phyloP scores from a whole-genome alignment of 805 yeast species.

The Starmerella scarabaei region DNA sequence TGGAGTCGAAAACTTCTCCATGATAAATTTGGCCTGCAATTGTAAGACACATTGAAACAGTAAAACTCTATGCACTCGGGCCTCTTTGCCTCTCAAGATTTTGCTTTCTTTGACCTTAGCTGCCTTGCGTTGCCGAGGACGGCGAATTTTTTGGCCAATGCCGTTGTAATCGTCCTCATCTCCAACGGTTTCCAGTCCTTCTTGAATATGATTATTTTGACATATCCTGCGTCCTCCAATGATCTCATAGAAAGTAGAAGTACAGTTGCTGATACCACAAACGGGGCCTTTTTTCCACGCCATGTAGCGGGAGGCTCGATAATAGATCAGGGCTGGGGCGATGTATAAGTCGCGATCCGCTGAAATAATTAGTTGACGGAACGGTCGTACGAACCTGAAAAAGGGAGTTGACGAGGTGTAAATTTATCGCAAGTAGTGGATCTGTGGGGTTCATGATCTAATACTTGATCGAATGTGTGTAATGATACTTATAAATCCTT shows the following conservation, averaged over 20 bases:
- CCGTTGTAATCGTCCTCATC: conserved; percentile 29
- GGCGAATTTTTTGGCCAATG: conserved; percentile 22
- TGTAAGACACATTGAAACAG: conserved; percentile 11
- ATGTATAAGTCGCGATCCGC: no score
- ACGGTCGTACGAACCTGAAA: no score
- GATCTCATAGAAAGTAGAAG: conserved; percentile 57
- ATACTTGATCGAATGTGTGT: no score
- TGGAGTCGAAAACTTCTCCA: conserved; percentile 1
- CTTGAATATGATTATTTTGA: conserved; percentile 81
- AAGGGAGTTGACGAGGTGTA: no score
- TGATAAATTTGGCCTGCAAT: conserved; percentile 9
- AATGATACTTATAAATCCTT: no score
- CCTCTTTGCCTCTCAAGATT: conserved; percentile 9
- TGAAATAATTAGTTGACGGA: no score
- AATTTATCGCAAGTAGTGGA: no score
- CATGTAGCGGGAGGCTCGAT: no score
- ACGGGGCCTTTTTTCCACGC: conserved; percentile 57
- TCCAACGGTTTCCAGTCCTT: conserved; percentile 51
- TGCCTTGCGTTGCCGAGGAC: conserved; percentile 8
- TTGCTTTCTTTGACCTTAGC: conserved; percentile 1
- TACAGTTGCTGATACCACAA: conserved; percentile 86
- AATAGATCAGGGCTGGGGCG: no score
- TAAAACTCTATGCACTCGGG: background rate
- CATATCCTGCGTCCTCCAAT: conserved; percentile 73
- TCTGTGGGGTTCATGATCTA: no score